phyloP scores from a whole-genome alignment of 192 early-diverging fungal species.

The Pilaira anomala region DNA sequence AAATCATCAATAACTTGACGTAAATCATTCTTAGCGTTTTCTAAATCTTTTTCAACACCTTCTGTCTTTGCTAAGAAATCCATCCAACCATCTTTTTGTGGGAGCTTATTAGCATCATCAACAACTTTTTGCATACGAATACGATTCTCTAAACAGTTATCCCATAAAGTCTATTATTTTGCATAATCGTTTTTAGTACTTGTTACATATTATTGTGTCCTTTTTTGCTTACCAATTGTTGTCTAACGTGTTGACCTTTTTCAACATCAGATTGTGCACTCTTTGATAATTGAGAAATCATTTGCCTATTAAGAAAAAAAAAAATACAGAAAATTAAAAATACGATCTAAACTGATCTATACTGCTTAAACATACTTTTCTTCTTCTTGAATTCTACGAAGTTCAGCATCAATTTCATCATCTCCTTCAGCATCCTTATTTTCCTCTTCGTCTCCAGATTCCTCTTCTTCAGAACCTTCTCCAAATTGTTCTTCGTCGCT shows the following conservation, averaged over 20 bases:
- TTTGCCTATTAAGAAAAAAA: constrained; percentile 39
- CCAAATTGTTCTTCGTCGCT: constrained; percentile 28
- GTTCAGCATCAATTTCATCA: constrained; percentile 50
- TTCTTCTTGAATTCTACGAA: constrained; percentile 74
- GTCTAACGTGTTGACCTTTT: constrained; percentile 87
- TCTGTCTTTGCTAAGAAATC: constrained; percentile 23
- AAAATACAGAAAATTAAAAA: not conserved
- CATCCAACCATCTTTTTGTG: constrained; percentile 42
- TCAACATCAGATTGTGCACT: constrained; percentile 76
- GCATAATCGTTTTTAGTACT: not conserved
- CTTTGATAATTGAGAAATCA: constrained; percentile 75
- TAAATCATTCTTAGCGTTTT: constrained; percentile 30
- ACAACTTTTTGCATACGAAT: constrained; percentile 84
- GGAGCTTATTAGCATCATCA: constrained; percentile 75
- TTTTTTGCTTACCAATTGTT: constrained; percentile 69
- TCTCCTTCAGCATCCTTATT: constrained; percentile 42
- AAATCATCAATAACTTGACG: constrained; percentile 40
- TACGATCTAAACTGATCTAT: no score
- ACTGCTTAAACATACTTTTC: constrained; percentile 60
- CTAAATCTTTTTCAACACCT: constrained; percentile 21
- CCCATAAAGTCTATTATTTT: constrained; percentile 62
- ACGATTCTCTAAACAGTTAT: constrained; percentile 77
- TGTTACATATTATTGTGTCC: not conserved
- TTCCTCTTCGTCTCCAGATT: constrained; percentile 42
- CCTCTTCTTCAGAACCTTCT: constrained; percentile 39